phyloP scores from a whole-genome alignment of 805 yeast genomes.

The Candida ficus region DNA sequence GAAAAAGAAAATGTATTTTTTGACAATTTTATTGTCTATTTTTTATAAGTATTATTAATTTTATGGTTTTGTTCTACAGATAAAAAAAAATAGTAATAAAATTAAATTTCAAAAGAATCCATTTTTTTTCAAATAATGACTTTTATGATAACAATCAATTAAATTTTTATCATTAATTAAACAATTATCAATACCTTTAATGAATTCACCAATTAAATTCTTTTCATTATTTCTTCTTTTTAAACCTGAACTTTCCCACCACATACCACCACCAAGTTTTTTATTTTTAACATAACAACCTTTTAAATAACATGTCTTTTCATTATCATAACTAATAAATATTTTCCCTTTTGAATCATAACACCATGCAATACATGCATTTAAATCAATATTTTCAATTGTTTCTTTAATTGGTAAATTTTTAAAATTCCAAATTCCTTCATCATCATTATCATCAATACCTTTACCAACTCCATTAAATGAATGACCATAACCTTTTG shows the following conservation, averaged over 20 bases:
- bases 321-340: conserved; percentile 65
- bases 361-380: conserved; percentile 50
- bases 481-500: conserved; percentile 34
- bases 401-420: conserved; percentile 43
- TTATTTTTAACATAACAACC: conserved; percentile 48
- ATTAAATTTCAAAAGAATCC: conserved; percentile 3
- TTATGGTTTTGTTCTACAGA: too few species aligned
- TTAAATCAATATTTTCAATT: conserved; percentile 46
- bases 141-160: conserved; percentile 8
- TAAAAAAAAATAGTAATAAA: too few species aligned
- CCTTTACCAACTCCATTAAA: conserved; percentile 42
- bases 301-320: conserved; percentile 46
- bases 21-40: too few species aligned
- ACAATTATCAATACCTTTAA: conserved; percentile 22
- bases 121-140: conserved; percentile 12
- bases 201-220: conserved; percentile 44
- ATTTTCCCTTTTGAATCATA: conserved; percentile 33
- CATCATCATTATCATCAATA: conserved; percentile 31
- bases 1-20: too few species aligned
- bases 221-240: conserved; percentile 11
- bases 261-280: conserved; percentile 78
- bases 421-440: conserved; percentile 51
- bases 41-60: too few species aligned
- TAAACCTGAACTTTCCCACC: conserved; percentile 87
- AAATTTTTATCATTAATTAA: conserved; percentile 11